Evolutionary conservation across 768 basidiomycete species (phyloP).

Genomic region (Mycena maculata): DNA sequence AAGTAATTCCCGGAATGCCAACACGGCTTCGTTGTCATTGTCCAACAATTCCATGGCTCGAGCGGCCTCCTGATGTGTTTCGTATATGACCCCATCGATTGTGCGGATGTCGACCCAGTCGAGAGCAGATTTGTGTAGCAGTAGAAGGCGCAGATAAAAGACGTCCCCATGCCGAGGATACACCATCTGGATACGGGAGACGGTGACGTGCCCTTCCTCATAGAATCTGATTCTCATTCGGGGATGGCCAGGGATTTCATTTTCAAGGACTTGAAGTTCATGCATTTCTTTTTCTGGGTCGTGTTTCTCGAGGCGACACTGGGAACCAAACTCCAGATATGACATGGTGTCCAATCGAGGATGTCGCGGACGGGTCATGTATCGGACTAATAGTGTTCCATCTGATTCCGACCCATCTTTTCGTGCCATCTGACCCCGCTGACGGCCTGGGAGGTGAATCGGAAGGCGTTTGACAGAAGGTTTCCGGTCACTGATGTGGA

Average conservation of each 20-base stretch:
- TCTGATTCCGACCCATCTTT: conserved; percentile 11
- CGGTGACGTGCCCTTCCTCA: neutral
- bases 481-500: conserved; percentile 1
- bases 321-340: neutral
- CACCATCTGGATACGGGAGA: neutral
- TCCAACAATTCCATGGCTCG: neutral
- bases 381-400: conserved; percentile 3
- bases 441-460: neutral
- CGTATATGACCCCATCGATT: neutral
- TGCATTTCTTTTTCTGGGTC: conserved; percentile 1
- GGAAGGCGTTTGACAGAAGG: neutral
- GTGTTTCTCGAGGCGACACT: neutral
- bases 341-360: neutral
- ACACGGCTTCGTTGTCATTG: neutral
- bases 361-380: neutral
- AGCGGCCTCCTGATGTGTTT: conserved; percentile 2
- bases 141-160: neutral
- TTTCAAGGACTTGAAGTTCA: neutral
- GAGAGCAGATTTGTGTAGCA: neutral
- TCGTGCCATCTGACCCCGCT: conserved; percentile 1
- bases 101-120: neutral
- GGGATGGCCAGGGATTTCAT: neutral
- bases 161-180: conserved; percentile 14
- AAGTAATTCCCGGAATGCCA: conserved; percentile 5
- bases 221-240: neutral